phyloP scores from a whole-genome alignment of 352 stramenopile genomes.

The Pythium myriotylum region DNA sequence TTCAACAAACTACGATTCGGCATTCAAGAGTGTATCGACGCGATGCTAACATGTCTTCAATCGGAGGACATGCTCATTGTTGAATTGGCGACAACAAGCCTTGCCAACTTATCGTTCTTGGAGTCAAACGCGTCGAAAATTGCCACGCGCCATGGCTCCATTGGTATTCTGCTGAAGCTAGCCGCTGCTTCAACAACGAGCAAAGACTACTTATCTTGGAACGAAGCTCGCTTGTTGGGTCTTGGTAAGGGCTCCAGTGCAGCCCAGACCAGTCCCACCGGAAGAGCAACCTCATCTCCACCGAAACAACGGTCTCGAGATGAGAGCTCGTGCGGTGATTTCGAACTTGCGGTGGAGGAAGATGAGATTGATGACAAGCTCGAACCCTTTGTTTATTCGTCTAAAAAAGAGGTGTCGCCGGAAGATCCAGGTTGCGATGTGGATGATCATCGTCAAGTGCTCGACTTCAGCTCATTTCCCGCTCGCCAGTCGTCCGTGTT shows the following conservation, averaged over 20 bases:
- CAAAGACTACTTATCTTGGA: constrained; percentile 62
- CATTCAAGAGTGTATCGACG: constrained; percentile 53
- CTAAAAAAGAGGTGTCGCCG: not conserved
- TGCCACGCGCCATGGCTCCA: constrained; percentile 33
- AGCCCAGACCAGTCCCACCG: constrained; percentile 2
- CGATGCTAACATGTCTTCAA: constrained; percentile 49
- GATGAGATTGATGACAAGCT: constrained; percentile 35
- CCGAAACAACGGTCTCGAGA: not conserved
- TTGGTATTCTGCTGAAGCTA: constrained; percentile 54
- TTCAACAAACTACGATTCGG: constrained; percentile 83
- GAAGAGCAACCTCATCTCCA: constrained; percentile 1
- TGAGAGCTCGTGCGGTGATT: not conserved
- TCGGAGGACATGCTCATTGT: constrained; percentile 67
- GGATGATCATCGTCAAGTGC: constrained; percentile 31
- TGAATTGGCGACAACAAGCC: constrained; percentile 58
- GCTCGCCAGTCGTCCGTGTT: constrained; percentile 59
- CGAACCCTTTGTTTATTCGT: constrained; percentile 30
- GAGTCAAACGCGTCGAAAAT: constrained; percentile 49
- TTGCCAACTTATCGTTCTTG: constrained; percentile 72
- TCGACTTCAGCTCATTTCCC: constrained; percentile 65
- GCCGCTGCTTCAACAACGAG: constrained; percentile 40
- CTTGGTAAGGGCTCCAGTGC: constrained; percentile 5
- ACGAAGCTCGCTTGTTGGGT: constrained; percentile 32
- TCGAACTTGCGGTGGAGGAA: constrained; percentile 17
- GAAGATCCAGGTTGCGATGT: constrained; percentile 6